phyloP scores from a whole-genome alignment of 1,284 basidiomycete genomes.

The Cutaneotrichosporon sp. region DNA sequence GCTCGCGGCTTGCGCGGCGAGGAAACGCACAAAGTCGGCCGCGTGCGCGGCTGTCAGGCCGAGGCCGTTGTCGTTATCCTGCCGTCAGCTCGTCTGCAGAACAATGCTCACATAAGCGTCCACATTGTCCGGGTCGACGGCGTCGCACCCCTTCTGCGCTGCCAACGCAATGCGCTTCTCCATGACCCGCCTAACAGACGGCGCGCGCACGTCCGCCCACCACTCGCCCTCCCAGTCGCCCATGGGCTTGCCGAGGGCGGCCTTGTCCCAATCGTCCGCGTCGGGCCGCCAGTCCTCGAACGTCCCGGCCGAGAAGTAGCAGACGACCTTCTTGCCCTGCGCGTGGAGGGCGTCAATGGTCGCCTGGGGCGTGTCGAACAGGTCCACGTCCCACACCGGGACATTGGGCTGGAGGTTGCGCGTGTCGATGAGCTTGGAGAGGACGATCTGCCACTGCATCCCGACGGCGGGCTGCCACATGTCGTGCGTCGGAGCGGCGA shows the following conservation, averaged over 20 bases:
- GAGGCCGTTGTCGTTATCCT: slow-evolving; percentile 13
- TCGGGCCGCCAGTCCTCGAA: slow-evolving; percentile 33
- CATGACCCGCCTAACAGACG: slow-evolving; percentile 10
- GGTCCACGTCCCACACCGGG: slow-evolving; percentile 16
- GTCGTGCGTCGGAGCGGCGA: neutral
- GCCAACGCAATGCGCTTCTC: slow-evolving; percentile 34
- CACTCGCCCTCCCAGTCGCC: slow-evolving; percentile 14
- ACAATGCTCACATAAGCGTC: slow-evolving; percentile 32
- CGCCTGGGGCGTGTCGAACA: slow-evolving; percentile 6
- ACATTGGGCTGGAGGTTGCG: slow-evolving; percentile 8
- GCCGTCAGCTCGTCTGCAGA: neutral
- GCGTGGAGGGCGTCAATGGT: slow-evolving; percentile 16
- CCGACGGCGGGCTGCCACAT: neutral
- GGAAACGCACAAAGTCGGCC: slow-evolving; percentile 41
- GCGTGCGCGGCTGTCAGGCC: slow-evolving; percentile 30
- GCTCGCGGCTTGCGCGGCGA: slow-evolving; percentile 29
- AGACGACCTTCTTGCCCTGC: slow-evolving; percentile 46
- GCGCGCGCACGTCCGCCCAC: slow-evolving; percentile 11
- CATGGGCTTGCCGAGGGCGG: slow-evolving; percentile 11
- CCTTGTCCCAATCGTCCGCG: neutral
- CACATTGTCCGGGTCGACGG: slow-evolving; percentile 50
- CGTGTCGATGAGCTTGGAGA: neutral
- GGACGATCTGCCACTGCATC: slow-evolving; percentile 14
- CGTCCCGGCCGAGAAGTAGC: slow-evolving; percentile 50
- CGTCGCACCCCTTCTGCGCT: slow-evolving; percentile 48